phyloP scores from a whole-genome alignment of 345 rosid genomes.

The Salix caprea region DNA sequence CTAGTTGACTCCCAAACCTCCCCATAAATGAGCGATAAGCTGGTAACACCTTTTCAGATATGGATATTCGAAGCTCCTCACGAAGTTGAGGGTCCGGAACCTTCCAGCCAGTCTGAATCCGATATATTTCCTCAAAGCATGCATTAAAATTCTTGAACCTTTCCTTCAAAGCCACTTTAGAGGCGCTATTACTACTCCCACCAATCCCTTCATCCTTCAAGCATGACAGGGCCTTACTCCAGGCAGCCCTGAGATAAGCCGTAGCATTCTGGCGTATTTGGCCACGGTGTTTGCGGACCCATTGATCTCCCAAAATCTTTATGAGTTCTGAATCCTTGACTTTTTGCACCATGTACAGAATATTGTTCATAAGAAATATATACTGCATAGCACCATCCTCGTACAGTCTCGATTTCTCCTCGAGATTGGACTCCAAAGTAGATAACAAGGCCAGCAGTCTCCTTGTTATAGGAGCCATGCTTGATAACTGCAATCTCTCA shows the following conservation, averaged over 20 bases:
- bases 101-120: slow-evolving; percentile 90
- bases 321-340: slow-evolving; percentile 87
- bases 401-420: slow-evolving; percentile 78
- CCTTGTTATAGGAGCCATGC: slow-evolving; percentile 47
- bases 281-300: slow-evolving; percentile 87
- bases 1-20: slow-evolving; percentile 74
- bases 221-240: slow-evolving; percentile 74
- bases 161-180: slow-evolving; percentile 79
- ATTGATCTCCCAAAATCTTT: slow-evolving; percentile 75
- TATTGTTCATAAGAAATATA: slow-evolving; percentile 89
- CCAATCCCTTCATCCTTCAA: slow-evolving; percentile 78
- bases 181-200: slow-evolving; percentile 62
- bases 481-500: slow-evolving; percentile 22
- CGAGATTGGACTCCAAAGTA: slow-evolving; percentile 65
- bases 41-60: slow-evolving; percentile 79
- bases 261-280: slow-evolving; percentile 80
- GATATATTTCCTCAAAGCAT: slow-evolving; percentile 82
- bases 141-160: slow-evolving; percentile 82
- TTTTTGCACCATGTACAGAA: slow-evolving; percentile 78
- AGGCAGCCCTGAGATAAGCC: slow-evolving; percentile 83
- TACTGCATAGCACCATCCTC: slow-evolving; percentile 71
- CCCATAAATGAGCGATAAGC: slow-evolving; percentile 90
- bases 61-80: slow-evolving; percentile 87
- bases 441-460: slow-evolving; percentile 59
- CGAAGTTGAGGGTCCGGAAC: slow-evolving; percentile 94